phyloP scores from a whole-genome alignment of 108 stramenopile genomes.

The Skeletonema costatum region DNA sequence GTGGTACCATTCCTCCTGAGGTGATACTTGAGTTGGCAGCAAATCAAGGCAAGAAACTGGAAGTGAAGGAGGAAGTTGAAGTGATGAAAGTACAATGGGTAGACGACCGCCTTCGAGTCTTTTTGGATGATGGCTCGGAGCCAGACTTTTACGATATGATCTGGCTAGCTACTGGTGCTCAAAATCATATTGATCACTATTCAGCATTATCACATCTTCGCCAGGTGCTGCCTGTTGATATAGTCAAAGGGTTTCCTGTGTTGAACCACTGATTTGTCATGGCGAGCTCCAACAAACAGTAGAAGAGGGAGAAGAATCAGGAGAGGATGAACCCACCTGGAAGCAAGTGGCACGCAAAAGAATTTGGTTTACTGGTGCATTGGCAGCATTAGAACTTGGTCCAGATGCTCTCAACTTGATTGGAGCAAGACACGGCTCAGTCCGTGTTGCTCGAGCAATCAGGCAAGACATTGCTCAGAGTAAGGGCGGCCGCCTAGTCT shows the following conservation, averaged over 20 bases:
- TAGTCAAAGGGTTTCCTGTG: slow-evolving; percentile 8
- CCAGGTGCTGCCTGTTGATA: neutral
- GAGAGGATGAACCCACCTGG: slow-evolving; percentile 8
- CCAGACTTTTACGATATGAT: slow-evolving; percentile 28
- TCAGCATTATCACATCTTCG: slow-evolving; percentile 5
- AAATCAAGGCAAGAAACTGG: neutral
- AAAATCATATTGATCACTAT: slow-evolving; percentile 23
- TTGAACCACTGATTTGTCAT: slow-evolving; percentile 14
- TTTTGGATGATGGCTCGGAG: slow-evolving; percentile 22
- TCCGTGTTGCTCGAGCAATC: slow-evolving; percentile 14
- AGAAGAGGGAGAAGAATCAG: neutral
- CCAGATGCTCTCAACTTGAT: slow-evolving; percentile 32
- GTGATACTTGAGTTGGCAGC: slow-evolving; percentile 1
- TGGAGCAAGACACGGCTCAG: slow-evolving; percentile 30
- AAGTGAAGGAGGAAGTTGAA: slow-evolving; percentile 29
- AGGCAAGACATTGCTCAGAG: slow-evolving; percentile 8
- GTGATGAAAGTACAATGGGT: slow-evolving; percentile 13
- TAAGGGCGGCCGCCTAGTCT: neutral
- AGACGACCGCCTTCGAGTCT: slow-evolving; percentile 11
- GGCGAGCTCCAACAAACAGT: neutral
- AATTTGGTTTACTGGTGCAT: slow-evolving; percentile 16
- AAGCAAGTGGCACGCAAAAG: slow-evolving; percentile 4
- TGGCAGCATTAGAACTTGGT: slow-evolving; percentile 31
- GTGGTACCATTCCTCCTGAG: slow-evolving; percentile 29
- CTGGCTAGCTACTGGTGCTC: slow-evolving; percentile 30